Evolutionary conservation across 768 basidiomycete species (phyloP).

Genomic region (Collybia sordida): DNA sequence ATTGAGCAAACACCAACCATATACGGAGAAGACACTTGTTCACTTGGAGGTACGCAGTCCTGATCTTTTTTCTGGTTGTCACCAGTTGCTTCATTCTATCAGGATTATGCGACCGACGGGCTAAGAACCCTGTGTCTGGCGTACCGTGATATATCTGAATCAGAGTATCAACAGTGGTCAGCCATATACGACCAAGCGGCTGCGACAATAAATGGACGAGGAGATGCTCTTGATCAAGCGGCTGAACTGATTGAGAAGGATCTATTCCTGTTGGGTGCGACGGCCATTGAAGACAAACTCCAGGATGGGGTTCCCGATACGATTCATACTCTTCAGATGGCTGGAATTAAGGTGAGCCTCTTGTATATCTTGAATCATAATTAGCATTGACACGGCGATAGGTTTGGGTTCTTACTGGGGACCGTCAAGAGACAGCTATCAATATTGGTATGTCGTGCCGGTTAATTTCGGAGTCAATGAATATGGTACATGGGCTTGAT

Average conservation of each 20-base stretch:
- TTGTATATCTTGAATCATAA: neutral
- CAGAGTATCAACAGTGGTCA: slow-evolving; percentile 90
- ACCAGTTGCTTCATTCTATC: slow-evolving; percentile 4
- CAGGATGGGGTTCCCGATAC: slow-evolving; percentile 99
- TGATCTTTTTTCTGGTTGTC: neutral
- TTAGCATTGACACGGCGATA: slow-evolving; percentile 22
- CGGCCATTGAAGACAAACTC: slow-evolving; percentile 97
- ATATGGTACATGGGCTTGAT: slow-evolving; percentile 82
- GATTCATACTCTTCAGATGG: slow-evolving; percentile 96
- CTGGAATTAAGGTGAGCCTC: slow-evolving; percentile 84
- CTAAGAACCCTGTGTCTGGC: slow-evolving; percentile 96
- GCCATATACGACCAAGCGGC: slow-evolving; percentile 89
- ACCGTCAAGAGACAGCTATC: slow-evolving; percentile 98
- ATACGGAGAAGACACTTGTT: slow-evolving; percentile 79
- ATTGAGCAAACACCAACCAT: slow-evolving; percentile 80
- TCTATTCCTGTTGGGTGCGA: slow-evolving; percentile 89
- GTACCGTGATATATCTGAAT: slow-evolving; percentile 86
- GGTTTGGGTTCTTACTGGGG: slow-evolving; percentile 98
- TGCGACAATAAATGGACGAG: slow-evolving; percentile 91
- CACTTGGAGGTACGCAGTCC: slow-evolving; percentile 78
- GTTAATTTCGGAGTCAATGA: slow-evolving; percentile 98
- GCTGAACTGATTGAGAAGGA: slow-evolving; percentile 97
- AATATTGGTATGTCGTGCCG: slow-evolving; percentile 99
- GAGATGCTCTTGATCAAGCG: slow-evolving; percentile 91
- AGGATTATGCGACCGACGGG: slow-evolving; percentile 98